These are phyloP conservation scores for Hawksworthiomyces lignivorus DNA, from an alignment of 2,329 filamentous ascomycete genomes.

Conservation along the genomic window DNA sequence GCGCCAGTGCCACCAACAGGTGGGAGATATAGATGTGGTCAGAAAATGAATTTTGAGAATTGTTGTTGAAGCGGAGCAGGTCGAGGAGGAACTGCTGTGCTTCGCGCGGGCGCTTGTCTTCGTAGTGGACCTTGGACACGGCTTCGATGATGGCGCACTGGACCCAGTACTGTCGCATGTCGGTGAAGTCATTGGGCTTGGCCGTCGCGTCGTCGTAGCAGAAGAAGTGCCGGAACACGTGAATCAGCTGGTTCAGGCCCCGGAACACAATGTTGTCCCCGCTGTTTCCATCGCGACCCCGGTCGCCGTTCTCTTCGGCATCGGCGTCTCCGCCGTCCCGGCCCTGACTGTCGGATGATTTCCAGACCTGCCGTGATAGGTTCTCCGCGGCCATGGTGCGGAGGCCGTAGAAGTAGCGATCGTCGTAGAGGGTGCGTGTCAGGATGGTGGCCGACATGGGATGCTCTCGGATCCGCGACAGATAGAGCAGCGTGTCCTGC, in stretches of 20 bases:
- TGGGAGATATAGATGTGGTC: constrained; percentile 84
- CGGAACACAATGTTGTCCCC: constrained; percentile 11
- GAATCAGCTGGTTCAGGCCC: constrained; percentile 60
- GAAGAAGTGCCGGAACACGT: constrained; percentile 80
- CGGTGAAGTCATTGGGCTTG: constrained; percentile 81
- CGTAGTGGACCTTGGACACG: constrained; percentile 70
- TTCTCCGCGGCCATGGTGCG: constrained; percentile 75
- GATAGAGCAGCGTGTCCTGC: constrained; percentile 67
- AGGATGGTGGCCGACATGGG: constrained; percentile 83
- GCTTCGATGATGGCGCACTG: constrained; percentile 77
- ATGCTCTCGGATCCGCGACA: constrained; percentile 60
- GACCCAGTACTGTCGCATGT: constrained; percentile 77
- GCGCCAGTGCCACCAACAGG: constrained; percentile 58
- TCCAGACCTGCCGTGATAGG: constrained; percentile 62
- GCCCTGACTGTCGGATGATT: constrained; percentile 7
- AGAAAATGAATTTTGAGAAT: constrained; percentile 79
- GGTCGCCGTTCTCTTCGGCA: not conserved
- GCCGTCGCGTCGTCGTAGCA: constrained; percentile 77
- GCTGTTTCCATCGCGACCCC: not conserved
- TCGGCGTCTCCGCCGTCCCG: not conserved
- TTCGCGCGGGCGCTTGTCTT: constrained; percentile 68
- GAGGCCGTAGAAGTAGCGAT: constrained; percentile 88
- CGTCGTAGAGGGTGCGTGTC: constrained; percentile 81
- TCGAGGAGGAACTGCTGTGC: constrained; percentile 82
- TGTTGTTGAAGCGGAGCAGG: constrained; percentile 89